Conservation (phyloP, 768 basidiomycete species). For the Mycena filopes region DNA sequence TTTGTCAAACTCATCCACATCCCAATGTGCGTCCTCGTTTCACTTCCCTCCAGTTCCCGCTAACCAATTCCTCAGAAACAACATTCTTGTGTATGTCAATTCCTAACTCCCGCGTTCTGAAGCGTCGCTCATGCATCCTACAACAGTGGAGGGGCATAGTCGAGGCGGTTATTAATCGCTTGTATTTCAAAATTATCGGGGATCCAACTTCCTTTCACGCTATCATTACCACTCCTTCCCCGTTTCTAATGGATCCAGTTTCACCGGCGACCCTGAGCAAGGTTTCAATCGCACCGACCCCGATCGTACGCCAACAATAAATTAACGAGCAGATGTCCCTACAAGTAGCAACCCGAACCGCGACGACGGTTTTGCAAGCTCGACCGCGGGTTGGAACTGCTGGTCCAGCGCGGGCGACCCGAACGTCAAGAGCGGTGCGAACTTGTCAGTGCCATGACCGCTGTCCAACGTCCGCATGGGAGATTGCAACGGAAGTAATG, state of each 20-base stretch:
- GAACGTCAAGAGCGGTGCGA: slow-evolving; percentile 58
- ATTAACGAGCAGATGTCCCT: slow-evolving; percentile 44
- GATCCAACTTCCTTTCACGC: slow-evolving; percentile 7
- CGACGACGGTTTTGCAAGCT: slow-evolving; percentile 75
- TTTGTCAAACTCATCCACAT: slow-evolving; percentile 99
- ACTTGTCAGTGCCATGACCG: slow-evolving; percentile 43
- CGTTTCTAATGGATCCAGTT: not conserved
- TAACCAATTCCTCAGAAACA: slow-evolving; percentile 71
- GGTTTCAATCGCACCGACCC: too few species aligned
- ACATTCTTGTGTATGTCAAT: slow-evolving; percentile 92
- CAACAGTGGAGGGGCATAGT: slow-evolving; percentile 80
- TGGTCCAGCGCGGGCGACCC: slow-evolving; percentile 65
- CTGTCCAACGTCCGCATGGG: slow-evolving; percentile 29
- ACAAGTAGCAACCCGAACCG: slow-evolving; percentile 82
- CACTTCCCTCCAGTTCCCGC: slow-evolving; percentile 26
- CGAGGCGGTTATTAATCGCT: slow-evolving; percentile 35
- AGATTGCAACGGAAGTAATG: slow-evolving; percentile 59
- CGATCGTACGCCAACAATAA: not conserved
- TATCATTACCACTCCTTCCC: not conserved
- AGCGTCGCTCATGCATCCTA: slow-evolving; percentile 39
- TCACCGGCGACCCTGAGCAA: too few species aligned
- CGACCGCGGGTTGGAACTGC: slow-evolving; percentile 67
- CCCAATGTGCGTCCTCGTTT: slow-evolving; percentile 80
- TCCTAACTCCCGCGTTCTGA: too few species aligned
- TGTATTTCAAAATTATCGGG: slow-evolving; percentile 35